Conservation (phyloP, 2,329 filamentous ascomycete genomes). For the Fusarium sp. region DNA sequence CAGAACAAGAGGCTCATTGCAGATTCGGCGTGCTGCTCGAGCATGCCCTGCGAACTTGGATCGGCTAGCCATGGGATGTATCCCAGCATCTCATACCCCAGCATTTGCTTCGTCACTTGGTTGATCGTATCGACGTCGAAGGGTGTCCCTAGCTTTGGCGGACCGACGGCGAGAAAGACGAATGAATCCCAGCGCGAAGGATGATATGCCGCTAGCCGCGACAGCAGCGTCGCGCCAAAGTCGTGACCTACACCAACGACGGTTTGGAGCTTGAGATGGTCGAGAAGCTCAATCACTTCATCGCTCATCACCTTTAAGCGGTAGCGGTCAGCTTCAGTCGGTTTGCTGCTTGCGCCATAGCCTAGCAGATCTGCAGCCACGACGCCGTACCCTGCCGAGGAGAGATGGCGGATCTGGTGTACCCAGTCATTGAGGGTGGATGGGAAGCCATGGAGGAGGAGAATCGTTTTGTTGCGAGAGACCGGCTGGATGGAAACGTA, state of each 20-base stretch:
- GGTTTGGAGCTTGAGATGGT: conserved; percentile 43
- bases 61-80: conserved; percentile 45
- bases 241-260: conserved; percentile 57
- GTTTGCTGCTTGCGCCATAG: conserved; percentile 50
- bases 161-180: conserved; percentile 47
- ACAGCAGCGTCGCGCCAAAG: conserved; percentile 47
- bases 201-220: conserved; percentile 43
- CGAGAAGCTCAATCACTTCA: conserved; percentile 49
- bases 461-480: conserved; percentile 46
- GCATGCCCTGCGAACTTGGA: conserved; percentile 11
- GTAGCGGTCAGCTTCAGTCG: conserved; percentile 43
- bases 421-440: conserved; percentile 57
- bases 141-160: conserved; percentile 39
- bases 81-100: conserved; percentile 47
- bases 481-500: conserved; percentile 44
- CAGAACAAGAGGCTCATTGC: conserved; percentile 47
- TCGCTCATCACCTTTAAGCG: conserved; percentile 45
- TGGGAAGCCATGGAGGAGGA: conserved; percentile 61
- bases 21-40: conserved; percentile 40
- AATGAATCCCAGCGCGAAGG: conserved; percentile 33
- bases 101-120: conserved; percentile 42
- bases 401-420: conserved; percentile 50
- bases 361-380: conserved; percentile 54
- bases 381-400: conserved; percentile 52
- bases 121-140: conserved; percentile 48